Evolutionary conservation across 768 basidiomycete species (phyloP), one percentile per base, ranked within the genome.

Genomic region (Mycena olivaceomarginata): DNA sequence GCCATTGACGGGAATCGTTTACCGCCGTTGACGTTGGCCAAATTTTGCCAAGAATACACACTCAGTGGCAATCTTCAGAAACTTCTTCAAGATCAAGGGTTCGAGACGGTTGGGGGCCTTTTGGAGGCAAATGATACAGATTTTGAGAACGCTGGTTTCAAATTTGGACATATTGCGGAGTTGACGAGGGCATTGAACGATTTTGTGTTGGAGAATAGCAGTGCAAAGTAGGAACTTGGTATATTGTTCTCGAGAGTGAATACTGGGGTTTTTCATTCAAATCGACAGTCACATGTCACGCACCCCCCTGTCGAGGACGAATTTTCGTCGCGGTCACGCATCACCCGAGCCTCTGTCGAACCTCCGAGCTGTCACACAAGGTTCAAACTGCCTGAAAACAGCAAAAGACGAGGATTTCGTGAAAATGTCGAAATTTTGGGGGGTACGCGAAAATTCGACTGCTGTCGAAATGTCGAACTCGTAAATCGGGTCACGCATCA

Each of bases 11-110:
- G 51, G n/a, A 20, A 53, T 20, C 2, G 18, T 53, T 53, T 53
- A 11, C 51, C 51, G 51, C 51, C 8, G 51, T 7, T 53, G 51
- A 53, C 8, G 51, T 13, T 53, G 51, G 5, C 51, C 5, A 16
- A 53, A 53, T 53, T 53, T 53, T 53, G 51, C 51, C 51, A 53
- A 53, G 51, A 53, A 45, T 45, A 45, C 45, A 45, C 10, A 45
- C 39, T 70, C 53, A 59, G 40, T 57, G 56, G 37, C 20, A 5
- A 22, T 4, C 41, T 70, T 57, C 39, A 57, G 18, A 59, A 43
- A 59, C 68, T 41, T 59, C 56, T 70, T 41, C 40, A 43, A 8
- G 40, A 48, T 18, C 56, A 70, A 70, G 68, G 68, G 41, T 70
- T 70, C 20, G 22, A 59, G 39, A 70, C 56, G 56, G 53, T 41